Conservation (phyloP, 73 alveolate species). For the Uronychia binucleata region DNA sequence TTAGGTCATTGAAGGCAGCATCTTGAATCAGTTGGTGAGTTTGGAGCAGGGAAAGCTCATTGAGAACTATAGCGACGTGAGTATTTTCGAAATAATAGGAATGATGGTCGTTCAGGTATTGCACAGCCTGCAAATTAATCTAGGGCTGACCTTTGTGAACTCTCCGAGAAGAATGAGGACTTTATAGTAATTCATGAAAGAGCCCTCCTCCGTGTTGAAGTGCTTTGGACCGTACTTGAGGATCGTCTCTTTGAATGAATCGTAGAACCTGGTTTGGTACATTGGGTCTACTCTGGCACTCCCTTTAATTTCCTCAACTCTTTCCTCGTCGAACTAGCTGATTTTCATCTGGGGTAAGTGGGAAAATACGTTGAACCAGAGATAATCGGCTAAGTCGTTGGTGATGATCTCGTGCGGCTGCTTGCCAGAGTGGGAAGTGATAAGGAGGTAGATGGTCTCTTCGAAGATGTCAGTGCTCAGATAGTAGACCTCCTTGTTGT, state of each 20-base stretch:
- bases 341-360: background rate
- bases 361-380: background rate
- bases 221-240: background rate
- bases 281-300: background rate
- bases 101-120: background rate
- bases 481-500: background rate
- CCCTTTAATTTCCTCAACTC: background rate
- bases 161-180: background rate
- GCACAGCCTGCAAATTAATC: background rate
- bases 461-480: background rate
- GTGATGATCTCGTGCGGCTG: background rate
- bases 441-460: background rate
- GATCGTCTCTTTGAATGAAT: background rate
- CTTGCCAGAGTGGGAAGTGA: background rate
- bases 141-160: background rate
- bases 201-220: background rate
- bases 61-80: background rate
- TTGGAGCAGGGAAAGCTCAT: background rate
- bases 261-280: background rate
- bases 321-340: background rate
- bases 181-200: background rate
- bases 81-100: background rate
- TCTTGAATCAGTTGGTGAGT: background rate
- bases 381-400: background rate
- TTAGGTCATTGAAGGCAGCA: background rate